Evolutionary conservation across 257 asterid species (phyloP).

Genomic region (Solanum pinnatisectum): DNA sequence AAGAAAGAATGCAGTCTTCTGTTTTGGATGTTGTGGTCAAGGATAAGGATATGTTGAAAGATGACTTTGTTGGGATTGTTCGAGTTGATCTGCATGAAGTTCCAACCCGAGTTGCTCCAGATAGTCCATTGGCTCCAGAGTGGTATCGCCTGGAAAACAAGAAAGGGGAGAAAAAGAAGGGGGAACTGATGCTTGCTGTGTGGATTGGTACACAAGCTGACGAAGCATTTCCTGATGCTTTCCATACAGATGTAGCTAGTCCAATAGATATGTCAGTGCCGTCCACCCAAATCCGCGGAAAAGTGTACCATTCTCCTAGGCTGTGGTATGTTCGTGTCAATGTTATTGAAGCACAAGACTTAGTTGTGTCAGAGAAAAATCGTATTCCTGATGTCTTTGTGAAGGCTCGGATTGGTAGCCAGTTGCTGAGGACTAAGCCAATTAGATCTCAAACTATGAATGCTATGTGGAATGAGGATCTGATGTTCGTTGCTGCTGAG

Average conservation of each 20-base stretch:
- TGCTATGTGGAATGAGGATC: slow-evolving; percentile 73
- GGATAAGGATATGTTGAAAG: slow-evolving; percentile 68
- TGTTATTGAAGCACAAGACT: slow-evolving; percentile 85
- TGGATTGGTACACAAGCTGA: slow-evolving; percentile 98
- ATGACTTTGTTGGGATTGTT: slow-evolving; percentile 65
- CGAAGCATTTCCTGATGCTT: slow-evolving; percentile 93
- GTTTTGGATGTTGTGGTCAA: slow-evolving; percentile 54
- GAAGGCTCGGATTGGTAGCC: slow-evolving; percentile 70
- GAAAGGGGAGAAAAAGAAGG: slow-evolving; percentile 53
- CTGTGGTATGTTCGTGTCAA: slow-evolving; percentile 78
- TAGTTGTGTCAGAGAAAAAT: slow-evolving; percentile 43
- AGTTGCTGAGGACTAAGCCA: slow-evolving; percentile 51
- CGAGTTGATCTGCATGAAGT: slow-evolving; percentile 61
- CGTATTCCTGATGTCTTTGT: slow-evolving; percentile 53
- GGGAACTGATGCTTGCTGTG: slow-evolving; percentile 86
- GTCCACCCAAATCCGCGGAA: slow-evolving; percentile 55
- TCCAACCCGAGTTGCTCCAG: slow-evolving; percentile 83
- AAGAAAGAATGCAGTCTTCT: slow-evolving; percentile 70
- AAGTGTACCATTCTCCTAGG: slow-evolving; percentile 81
- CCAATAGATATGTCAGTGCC: slow-evolving; percentile 36
- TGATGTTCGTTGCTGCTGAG: slow-evolving; percentile 88
- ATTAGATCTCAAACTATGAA: slow-evolving; percentile 46
- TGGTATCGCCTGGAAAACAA: slow-evolving; percentile 75
- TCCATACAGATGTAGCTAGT: slow-evolving; percentile 69
- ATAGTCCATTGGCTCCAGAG: slow-evolving; percentile 95